Conservation (phyloP, 345 rosid genomes). For the Trapa incisa region DNA sequence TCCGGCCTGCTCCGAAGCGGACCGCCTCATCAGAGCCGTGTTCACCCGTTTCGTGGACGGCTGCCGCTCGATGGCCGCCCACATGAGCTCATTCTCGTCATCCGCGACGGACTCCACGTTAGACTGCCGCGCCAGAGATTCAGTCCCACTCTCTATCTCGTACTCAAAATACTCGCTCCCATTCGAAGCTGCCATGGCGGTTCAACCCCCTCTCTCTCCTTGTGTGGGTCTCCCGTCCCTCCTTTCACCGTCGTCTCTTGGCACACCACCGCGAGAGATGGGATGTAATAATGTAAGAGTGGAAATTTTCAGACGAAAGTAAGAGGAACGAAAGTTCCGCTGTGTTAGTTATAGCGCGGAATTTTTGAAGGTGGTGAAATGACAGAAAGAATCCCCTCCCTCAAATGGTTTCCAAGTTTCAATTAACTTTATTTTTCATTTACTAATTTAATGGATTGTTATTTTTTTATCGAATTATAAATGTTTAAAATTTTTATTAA, state of each 20-base stretch:
- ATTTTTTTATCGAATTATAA: too few relatives aligned
- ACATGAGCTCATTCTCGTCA: slow-evolving; percentile 61
- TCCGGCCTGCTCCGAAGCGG: slow-evolving; percentile 19
- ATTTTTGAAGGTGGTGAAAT: background rate
- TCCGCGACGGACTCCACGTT: slow-evolving; percentile 52
- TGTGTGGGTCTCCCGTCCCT: too few relatives aligned
- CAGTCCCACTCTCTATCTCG: slow-evolving; percentile 38
- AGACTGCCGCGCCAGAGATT: slow-evolving; percentile 50
- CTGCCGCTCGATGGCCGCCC: slow-evolving; percentile 63
- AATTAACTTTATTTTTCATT: too few relatives aligned
- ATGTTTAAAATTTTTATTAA: too few relatives aligned
- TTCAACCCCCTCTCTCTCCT: background rate
- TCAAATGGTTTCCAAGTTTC: too few relatives aligned
- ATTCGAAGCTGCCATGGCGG: slow-evolving; percentile 39
- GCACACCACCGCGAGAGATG: too few relatives aligned
- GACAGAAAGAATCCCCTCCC: background rate
- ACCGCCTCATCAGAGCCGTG: slow-evolving; percentile 28
- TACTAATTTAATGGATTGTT: too few relatives aligned
- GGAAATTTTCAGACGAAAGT: background rate
- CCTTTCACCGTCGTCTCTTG: too few relatives aligned
- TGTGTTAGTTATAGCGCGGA: background rate
- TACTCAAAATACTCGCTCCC: slow-evolving; percentile 75
- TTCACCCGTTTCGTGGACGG: slow-evolving; percentile 53
- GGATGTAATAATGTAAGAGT: too few relatives aligned
- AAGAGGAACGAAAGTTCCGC: background rate